Evolutionary conservation across 2,329 filamentous ascomycete genomes (phyloP).

Genomic region (Reticulascus tulasneorum): DNA sequence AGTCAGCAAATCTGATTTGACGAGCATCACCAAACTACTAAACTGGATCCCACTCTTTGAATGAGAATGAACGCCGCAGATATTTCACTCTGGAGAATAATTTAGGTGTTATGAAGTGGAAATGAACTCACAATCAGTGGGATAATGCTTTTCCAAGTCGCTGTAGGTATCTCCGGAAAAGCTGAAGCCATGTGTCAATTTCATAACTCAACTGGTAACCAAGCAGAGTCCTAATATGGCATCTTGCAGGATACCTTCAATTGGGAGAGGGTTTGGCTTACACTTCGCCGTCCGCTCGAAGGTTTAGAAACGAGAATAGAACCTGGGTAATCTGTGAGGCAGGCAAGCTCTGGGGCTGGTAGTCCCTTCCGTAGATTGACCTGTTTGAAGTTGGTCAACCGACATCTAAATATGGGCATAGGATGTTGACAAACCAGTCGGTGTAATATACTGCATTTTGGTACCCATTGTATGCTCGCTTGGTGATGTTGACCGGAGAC

Average conservation of each 20-base stretch:
- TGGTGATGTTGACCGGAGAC: background rate
- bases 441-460: slow-evolving; percentile 44
- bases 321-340: slow-evolving; percentile 70
- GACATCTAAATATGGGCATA: background rate
- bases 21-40: too few relatives aligned
- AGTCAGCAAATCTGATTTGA: too few relatives aligned
- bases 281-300: slow-evolving; percentile 68
- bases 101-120: too few relatives aligned
- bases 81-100: too few relatives aligned
- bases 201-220: too few relatives aligned
- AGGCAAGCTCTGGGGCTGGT: slow-evolving; percentile 67
- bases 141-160: slow-evolving; percentile 70
- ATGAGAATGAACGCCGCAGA: too few relatives aligned
- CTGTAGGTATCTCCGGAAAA: slow-evolving; percentile 65
- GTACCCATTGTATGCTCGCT: slow-evolving; percentile 19
- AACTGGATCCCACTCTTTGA: too few relatives aligned
- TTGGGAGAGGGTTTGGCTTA: too few relatives aligned
- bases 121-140: slow-evolving; percentile 52
- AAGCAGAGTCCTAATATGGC: background rate
- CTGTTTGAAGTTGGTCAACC: slow-evolving; percentile 21
- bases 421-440: slow-evolving; percentile 38
- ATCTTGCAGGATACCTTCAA: accelerated
- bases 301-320: slow-evolving; percentile 77
- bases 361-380: slow-evolving; percentile 73
- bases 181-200: too few relatives aligned